These are phyloP conservation scores for Diplocarpon mali DNA, from an alignment of 2,329 filamentous ascomycete species.

Conservation along the genomic window DNA sequence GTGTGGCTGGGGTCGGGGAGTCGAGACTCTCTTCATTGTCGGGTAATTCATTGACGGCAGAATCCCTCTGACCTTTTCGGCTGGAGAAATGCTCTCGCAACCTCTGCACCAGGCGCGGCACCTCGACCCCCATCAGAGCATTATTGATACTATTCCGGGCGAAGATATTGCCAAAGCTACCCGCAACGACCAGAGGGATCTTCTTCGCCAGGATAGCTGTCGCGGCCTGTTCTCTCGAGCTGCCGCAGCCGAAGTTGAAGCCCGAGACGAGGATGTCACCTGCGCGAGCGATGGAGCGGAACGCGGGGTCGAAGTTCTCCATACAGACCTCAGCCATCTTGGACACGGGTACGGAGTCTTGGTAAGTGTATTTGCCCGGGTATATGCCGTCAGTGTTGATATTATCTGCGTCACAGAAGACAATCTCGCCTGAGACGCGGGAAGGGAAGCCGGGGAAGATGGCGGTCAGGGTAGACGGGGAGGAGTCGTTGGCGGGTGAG, in stretches of 20 bases:
- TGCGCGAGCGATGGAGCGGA: conserved; percentile 49
- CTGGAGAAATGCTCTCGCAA: conserved; percentile 48
- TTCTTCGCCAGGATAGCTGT: conserved; percentile 74
- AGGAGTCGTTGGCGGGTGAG: conserved; percentile 10
- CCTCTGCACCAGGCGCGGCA: conserved; percentile 54
- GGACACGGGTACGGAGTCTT: conserved; percentile 65
- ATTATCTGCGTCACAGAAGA: conserved; percentile 79
- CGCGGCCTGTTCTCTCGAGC: conserved; percentile 74
- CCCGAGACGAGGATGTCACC: conserved; percentile 77
- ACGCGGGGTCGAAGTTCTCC: conserved; percentile 80
- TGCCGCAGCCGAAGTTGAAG: conserved; percentile 82
- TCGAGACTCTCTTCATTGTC: conserved; percentile 39
- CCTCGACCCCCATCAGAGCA: conserved; percentile 60
- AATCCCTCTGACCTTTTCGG: conserved; percentile 28
- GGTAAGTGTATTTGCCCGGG: conserved; percentile 84
- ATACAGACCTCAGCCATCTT: conserved; percentile 86
- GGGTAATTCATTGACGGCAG: conserved; percentile 39
- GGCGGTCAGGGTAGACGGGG: conserved; percentile 40
- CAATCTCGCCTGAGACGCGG: conserved; percentile 71
- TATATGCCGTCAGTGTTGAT: conserved; percentile 92
- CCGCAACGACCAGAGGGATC: conserved; percentile 70
- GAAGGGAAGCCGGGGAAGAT: conserved; percentile 81
- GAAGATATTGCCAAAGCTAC: conserved; percentile 80
- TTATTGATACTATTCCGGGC: conserved; percentile 71
- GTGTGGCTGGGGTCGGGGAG: conserved; percentile 34